Evolutionary conservation across 2,329 filamentous ascomycete genomes (phyloP).

Genomic region (Westerdykella ornata): DNA sequence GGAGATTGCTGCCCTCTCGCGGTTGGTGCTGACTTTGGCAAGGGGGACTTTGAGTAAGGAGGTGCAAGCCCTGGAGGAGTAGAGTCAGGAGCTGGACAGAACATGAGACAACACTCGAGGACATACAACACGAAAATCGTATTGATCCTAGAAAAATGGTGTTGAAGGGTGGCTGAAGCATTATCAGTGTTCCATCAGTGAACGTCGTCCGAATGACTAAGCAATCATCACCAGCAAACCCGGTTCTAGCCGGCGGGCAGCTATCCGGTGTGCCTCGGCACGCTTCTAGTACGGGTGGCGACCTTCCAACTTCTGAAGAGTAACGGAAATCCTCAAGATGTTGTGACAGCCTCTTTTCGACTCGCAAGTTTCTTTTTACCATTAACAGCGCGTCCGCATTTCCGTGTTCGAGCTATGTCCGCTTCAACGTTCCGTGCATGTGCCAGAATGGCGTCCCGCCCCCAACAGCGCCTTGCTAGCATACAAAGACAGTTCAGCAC

Average conservation of each 20-base stretch:
- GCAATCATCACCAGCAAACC: slow-evolving; percentile 10
- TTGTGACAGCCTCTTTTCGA: slow-evolving; percentile 19
- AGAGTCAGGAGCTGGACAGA: no score
- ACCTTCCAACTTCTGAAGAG: slow-evolving; percentile 11
- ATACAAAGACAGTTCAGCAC: slow-evolving; percentile 36
- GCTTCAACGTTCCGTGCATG: slow-evolving; percentile 28
- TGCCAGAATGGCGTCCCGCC: slow-evolving; percentile 31
- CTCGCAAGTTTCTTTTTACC: slow-evolving; percentile 10
- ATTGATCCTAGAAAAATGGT: no score
- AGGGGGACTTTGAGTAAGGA: no score
- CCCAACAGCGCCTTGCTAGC: slow-evolving; percentile 33
- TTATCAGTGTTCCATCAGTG: neutral
- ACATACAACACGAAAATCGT: no score
- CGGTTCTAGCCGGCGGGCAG: slow-evolving; percentile 22
- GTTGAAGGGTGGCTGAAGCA: neutral
- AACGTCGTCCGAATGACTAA: neutral
- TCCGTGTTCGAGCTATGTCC: slow-evolving; percentile 19
- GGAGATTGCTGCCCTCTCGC: no score
- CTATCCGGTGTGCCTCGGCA: slow-evolving; percentile 24
- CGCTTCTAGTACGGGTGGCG: slow-evolving; percentile 16
- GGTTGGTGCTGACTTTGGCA: no score
- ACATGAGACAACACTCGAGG: no score
- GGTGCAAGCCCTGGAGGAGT: no score
- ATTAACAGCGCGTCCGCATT: neutral
- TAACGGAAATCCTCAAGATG: slow-evolving; percentile 24